Evolutionary conservation across 2,329 filamentous ascomycete species (phyloP).

Genomic region (Graphiopsis chlorocephala): DNA sequence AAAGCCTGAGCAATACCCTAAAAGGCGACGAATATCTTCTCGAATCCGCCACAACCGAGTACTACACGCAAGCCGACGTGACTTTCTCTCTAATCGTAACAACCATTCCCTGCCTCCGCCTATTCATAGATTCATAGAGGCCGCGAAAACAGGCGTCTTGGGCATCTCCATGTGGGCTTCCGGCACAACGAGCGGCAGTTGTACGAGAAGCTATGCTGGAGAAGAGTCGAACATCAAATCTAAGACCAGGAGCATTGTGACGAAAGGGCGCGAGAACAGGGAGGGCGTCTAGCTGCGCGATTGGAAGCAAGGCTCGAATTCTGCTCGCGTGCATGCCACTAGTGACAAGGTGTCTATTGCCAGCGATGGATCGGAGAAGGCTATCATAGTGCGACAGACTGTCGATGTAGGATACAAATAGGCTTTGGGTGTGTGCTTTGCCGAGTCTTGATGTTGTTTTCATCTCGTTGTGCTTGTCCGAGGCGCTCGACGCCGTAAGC

Average conservation of each 20-base stretch:
- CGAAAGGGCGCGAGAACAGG: not conserved
- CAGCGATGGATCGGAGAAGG: conserved; percentile 4
- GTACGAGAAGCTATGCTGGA: not conserved
- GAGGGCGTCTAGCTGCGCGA: not conserved
- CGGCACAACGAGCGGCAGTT: not conserved
- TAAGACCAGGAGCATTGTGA: not conserved
- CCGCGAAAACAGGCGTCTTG: conserved; percentile 17
- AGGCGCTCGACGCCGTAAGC: not conserved
- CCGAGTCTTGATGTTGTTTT: not conserved
- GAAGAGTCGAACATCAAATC: not conserved
- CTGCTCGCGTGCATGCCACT: not conserved
- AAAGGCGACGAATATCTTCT: conserved; percentile 16
- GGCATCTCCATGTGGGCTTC: not conserved
- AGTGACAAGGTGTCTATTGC: not conserved
- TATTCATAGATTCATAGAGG: conserved; percentile 23
- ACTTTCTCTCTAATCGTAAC: conserved; percentile 20
- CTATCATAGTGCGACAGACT: conserved; percentile 10
- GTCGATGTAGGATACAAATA: conserved; percentile 1
- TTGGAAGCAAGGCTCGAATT: not conserved
- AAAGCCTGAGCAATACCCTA: conserved; percentile 1
- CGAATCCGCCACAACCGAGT: conserved; percentile 7
- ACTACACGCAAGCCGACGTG: conserved; percentile 22
- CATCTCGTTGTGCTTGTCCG: not conserved
- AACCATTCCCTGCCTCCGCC: conserved; percentile 22
- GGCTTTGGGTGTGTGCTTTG: not conserved